Evolutionary conservation across 108 stramenopile species (phyloP).

Genomic region (Fistulifera solaris): DNA sequence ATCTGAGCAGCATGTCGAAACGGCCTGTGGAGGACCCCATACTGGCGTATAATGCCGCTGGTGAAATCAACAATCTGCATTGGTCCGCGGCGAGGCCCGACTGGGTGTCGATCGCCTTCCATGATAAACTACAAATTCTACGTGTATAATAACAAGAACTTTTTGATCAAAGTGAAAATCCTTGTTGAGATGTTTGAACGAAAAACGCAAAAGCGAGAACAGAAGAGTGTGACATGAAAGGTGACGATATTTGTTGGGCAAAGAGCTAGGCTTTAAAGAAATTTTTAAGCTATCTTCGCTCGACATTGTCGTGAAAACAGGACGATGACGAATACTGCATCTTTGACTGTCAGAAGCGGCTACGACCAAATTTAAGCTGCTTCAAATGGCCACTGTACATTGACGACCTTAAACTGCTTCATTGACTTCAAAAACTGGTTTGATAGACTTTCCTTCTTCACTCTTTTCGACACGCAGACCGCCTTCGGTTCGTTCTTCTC

Average conservation of each 20-base stretch:
- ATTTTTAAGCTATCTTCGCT: no score
- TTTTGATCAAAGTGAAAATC: no score
- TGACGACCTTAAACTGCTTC: slow-evolving; percentile 20
- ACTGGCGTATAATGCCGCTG: slow-evolving; percentile 94
- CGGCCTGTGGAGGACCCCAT: slow-evolving; percentile 92
- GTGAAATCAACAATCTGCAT: slow-evolving; percentile 94
- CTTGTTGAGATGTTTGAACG: no score
- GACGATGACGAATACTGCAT: no score
- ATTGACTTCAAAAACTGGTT: slow-evolving; percentile 66
- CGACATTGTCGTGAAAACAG: no score
- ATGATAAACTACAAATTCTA: slow-evolving; percentile 87
- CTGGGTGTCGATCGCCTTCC: slow-evolving; percentile 93
- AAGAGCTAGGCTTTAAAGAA: no score
- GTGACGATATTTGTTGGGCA: no score
- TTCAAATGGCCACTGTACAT: no score
- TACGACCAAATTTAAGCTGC: no score
- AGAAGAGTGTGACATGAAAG: no score
- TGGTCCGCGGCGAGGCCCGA: slow-evolving; percentile 93
- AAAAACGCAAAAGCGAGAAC: no score
- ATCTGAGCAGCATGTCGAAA: slow-evolving; percentile 72
- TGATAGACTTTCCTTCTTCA: slow-evolving; percentile 49
- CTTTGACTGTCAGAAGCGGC: no score
- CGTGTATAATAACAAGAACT: neutral
- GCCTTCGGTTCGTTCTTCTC: slow-evolving; percentile 63
- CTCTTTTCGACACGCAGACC: slow-evolving; percentile 62